Conservation (phyloP, 495 filamentous ascomycete species). For the Chaetomium tenue region DNA sequence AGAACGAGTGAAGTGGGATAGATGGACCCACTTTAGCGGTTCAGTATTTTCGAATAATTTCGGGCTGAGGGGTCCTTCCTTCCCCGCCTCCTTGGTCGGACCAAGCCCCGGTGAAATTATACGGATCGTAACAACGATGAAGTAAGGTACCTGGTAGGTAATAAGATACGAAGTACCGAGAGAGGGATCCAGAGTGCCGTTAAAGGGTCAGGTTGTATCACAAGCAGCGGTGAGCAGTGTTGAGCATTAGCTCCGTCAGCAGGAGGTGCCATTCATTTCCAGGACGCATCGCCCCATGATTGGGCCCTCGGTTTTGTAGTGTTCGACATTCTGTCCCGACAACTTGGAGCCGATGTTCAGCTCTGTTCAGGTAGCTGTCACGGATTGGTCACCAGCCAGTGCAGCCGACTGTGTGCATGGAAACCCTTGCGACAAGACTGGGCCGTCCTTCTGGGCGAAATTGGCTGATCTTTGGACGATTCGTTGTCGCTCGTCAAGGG, state of each 20-base stretch:
- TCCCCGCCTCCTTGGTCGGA: no score
- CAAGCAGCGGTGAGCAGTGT: slow-evolving; percentile 3
- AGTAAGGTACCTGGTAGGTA: background rate
- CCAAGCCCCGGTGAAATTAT: no score
- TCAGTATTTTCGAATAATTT: slow-evolving; percentile 6
- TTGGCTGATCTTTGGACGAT: background rate
- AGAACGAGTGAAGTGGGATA: background rate
- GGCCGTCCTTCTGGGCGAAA: background rate
- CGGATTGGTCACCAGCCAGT: background rate
- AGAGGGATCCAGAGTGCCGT: background rate
- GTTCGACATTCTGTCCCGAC: slow-evolving; percentile 16
- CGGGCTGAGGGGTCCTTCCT: background rate
- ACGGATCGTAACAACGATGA: background rate
- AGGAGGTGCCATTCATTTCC: background rate
- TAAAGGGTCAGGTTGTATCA: background rate
- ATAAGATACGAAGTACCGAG: no score
- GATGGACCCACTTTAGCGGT: slow-evolving; percentile 1
- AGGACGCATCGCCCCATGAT: background rate
- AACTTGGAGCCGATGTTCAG: slow-evolving; percentile 20
- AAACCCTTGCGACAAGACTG: no score
- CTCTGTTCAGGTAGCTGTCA: background rate
- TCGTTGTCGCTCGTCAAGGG: background rate
- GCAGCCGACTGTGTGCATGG: background rate
- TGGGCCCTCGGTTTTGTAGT: background rate
- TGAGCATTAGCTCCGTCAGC: background rate